These are phyloP conservation scores for Zygosaccharomyces sapae DNA, from an alignment of 1,139 yeast species.

Conservation along the genomic window DNA sequence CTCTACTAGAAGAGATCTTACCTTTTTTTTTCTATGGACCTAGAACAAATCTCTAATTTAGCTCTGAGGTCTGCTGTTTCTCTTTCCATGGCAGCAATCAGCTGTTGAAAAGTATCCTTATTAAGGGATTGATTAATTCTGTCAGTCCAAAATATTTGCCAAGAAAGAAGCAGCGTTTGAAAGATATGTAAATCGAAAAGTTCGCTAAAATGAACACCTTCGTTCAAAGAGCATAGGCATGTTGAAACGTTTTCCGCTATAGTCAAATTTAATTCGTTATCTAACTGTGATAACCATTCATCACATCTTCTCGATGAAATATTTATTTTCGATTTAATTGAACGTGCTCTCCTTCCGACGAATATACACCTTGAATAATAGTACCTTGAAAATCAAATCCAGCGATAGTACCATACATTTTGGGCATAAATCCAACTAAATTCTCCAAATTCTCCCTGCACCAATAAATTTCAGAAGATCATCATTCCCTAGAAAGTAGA, in stretches of 20 bases:
- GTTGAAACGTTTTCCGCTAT: conserved; percentile 40
- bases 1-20: conserved; percentile 63
- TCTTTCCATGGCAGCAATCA: conserved; percentile 12
- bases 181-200: conserved; percentile 43
- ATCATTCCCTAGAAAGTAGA: conserved; percentile 87
- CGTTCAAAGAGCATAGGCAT: conserved; percentile 31
- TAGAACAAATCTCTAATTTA: not conserved
- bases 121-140: conserved; percentile 35
- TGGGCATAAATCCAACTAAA: conserved; percentile 59
- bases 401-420: conserved; percentile 68
- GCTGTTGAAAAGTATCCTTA: conserved; percentile 14
- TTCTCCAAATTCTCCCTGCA: conserved; percentile 48
- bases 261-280: conserved; percentile 48
- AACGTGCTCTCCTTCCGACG: conserved; percentile 64
- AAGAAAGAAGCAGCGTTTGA: conserved; percentile 55
- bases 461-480: conserved; percentile 84
- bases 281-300: conserved; percentile 65
- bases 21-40: conserved; percentile 39
- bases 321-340: conserved; percentile 43
- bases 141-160: conserved; percentile 58
- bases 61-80: conserved; percentile 23
- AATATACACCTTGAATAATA: conserved; percentile 47
- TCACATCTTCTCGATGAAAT: conserved; percentile 46
- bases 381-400: conserved; percentile 43
- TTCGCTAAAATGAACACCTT: conserved; percentile 12